These are phyloP conservation scores for Anacardium occidentale DNA, from an alignment of 345 rosid genomes.

Conservation along the genomic window DNA sequence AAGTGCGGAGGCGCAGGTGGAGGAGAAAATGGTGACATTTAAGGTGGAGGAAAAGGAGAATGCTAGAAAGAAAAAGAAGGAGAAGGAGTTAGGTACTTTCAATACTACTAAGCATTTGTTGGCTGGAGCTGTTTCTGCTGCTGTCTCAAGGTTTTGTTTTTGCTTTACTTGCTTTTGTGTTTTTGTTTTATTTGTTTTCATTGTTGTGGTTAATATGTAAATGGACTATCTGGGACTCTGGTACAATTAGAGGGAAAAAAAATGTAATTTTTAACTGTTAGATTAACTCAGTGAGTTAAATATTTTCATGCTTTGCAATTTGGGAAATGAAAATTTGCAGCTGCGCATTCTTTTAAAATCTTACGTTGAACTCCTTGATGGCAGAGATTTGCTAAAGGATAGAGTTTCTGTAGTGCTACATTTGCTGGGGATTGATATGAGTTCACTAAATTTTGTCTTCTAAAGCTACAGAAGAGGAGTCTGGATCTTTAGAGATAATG, in stretches of 20 bases:
- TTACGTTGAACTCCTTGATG: too few relatives aligned
- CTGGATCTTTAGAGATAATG: too few relatives aligned
- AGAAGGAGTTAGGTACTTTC: constrained; percentile 46
- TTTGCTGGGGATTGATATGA: too few relatives aligned
- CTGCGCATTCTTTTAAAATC: too few relatives aligned
- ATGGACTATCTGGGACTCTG: background rate
- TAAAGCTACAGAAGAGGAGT: too few relatives aligned
- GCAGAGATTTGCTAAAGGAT: too few relatives aligned
- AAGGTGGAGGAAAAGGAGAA: constrained; percentile 24
- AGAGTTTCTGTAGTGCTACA: too few relatives aligned
- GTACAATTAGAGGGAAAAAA: background rate
- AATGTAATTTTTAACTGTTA: background rate
- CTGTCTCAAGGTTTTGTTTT: constrained; percentile 69
- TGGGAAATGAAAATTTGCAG: background rate
- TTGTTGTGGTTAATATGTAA: background rate
- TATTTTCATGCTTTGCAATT: background rate
- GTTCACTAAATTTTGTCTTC: too few relatives aligned
- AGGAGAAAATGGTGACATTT: constrained; percentile 22
- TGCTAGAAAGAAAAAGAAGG: constrained; percentile 17
- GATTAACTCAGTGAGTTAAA: background rate
- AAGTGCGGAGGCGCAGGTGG: constrained; percentile 24
- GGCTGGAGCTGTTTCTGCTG: constrained; percentile 90
- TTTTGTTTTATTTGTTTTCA: background rate
- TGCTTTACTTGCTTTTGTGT: background rate
- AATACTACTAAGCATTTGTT: constrained; percentile 81